phyloP scores from a whole-genome alignment of 305 asterid genomes.

The Fraxinus sp. region DNA sequence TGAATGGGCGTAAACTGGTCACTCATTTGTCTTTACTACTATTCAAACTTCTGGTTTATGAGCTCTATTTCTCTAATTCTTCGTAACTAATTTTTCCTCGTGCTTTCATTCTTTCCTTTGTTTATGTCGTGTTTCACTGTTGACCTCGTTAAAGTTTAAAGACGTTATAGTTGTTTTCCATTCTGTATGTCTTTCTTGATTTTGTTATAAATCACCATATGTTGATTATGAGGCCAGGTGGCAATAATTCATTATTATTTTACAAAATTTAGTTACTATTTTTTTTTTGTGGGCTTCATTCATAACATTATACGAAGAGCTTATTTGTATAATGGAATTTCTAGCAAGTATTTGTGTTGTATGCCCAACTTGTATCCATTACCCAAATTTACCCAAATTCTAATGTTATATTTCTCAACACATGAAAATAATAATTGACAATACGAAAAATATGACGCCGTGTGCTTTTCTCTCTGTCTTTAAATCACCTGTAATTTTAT shows the following conservation, averaged over 20 bases:
- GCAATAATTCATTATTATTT: not conserved
- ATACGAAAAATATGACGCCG: not conserved
- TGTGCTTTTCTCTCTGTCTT: not conserved
- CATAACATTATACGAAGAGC: not conserved
- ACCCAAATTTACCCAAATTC: not conserved
- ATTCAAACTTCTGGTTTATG: slow-evolving; percentile 7
- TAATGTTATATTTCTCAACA: not conserved
- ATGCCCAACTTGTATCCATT: not conserved
- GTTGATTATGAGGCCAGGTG: not conserved
- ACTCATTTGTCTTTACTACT: not conserved
- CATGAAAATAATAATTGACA: not conserved
- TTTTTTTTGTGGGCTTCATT: not conserved
- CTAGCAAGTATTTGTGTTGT: not conserved
- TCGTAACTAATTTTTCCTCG: not conserved
- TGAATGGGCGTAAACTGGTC: not conserved
- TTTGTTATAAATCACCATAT: not conserved
- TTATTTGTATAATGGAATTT: not conserved
- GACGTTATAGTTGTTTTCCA: not conserved
- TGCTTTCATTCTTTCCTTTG: not conserved
- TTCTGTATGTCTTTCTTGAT: not conserved
- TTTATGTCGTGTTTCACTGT: not conserved
- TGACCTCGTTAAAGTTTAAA: not conserved
- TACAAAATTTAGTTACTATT: not conserved
- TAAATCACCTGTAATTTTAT: too few species aligned
- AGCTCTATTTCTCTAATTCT: not conserved